Base-by-base conservation (phyloP, 2,329 filamentous ascomycete species). In the Fusarium sp. region DNA sequence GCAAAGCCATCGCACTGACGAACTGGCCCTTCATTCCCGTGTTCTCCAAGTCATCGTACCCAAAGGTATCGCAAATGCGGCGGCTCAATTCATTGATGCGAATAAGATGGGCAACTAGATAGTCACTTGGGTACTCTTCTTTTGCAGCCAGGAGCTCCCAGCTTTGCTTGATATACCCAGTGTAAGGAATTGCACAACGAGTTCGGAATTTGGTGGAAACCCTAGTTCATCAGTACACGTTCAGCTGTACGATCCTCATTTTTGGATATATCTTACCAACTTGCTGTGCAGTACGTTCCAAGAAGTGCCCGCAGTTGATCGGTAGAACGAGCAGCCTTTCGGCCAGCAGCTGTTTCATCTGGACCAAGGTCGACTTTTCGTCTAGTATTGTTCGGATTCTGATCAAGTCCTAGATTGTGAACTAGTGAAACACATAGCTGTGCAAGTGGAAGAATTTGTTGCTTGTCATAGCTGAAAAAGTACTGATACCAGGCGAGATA, bases 401-500 rank as follows among this genome's bases (percentile, higher is more conserved):
- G 60, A 28, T 62, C 60, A 23, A 62, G 49, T 0, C 60, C 60
- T 3, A 62, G 20, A 7, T 8, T 62, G 3, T 62, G 49, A 4
- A 62, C 41, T 6, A 62, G 30, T 0, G 60, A 62, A 9, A 62
- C 26, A 34, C 60, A 62, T 4, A 62, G 15, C 6, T 62, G 60
- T 15, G 60, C 31, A 3, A 62, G 37, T 3, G 45, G 60, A 4
- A 62, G 49, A n/a, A 62, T 47, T 6, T 62, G 60, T 10, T 62
- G 60, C 26, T 57, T 62, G 20, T 62, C 49, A 4, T 47, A 57
- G 3, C 57, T 62, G 41, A 62, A 62, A 1, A 62, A 62, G 28
- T 62, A 62, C 16, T 62, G 60, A 6, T 62, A 62, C 60, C 60
- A 62, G 8, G 57, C 57, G 2, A 62, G 18, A 12, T 62, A 62